Base-by-base conservation (phyloP, 306 rosid genomes). In the Vigna unguiculata region DNA sequence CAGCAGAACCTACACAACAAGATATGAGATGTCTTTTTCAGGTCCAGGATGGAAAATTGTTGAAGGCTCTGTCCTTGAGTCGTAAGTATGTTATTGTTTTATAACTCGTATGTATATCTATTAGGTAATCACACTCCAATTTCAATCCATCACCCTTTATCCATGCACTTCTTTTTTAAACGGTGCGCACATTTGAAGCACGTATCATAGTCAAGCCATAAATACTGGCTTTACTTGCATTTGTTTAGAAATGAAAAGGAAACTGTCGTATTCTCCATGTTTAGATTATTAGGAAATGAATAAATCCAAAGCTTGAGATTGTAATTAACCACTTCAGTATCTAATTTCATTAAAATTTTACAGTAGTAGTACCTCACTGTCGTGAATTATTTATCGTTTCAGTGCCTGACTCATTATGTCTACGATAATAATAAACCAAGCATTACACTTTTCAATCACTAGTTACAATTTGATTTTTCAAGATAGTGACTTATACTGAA, bases 51-150 rank as follows among this genome's bases (percentile, higher is more conserved):
- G 99, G 99, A 95, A 89, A 82, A 95, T 95, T 81, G 85, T 85
- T 68, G 89, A 90, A 86, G 99, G 99, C 62, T 93, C 96, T 73
- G 97, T 92, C 24, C 97, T 95, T 25, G 93, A 92, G 81, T 87
- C 95, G 9, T 92, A 74, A 84, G 64, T 34, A 49, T 47, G 69
- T 57, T 17, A 53, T 69, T 51, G 64, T 52, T 17, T 34, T 69
- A 54, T 78, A 71, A 55, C 47, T 30, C 54, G 62, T 45, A 49
- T 30, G 41, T 32, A 83, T 81, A 25, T 74, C 46, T 32, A 25
- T 75, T 40, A 36, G 65, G 49, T 19, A 86, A 81, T 71, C 45
- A 9, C 71, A 24, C 62, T 80, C 57, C 30, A 67, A n/a, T 70
- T 46, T 65, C 51, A 14, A 22, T 40, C 19, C 2, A 52, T 45